Evolutionary conservation across 495 filamentous ascomycete genomes (phyloP).

Genomic region (Penicillium paxilli): DNA sequence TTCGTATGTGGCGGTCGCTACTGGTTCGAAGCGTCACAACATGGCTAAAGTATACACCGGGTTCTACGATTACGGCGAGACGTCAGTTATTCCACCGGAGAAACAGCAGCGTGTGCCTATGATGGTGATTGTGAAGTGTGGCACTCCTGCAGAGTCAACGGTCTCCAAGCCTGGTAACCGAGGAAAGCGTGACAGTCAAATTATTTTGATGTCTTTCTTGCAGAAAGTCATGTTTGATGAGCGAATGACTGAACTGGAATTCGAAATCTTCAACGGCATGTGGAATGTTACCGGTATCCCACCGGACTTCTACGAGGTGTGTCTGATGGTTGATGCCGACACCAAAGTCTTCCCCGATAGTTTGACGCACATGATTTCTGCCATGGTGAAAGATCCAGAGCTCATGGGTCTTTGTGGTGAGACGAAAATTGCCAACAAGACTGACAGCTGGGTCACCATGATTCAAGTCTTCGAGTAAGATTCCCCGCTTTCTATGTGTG

Average conservation of each 20-base stretch:
- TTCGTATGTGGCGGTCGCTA: conserved; percentile 96
- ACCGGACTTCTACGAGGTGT: conserved; percentile 94
- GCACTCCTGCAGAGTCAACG: conserved; percentile 80
- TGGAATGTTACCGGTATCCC: conserved; percentile 98
- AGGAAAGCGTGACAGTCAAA: conserved; percentile 97
- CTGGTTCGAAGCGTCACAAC: conserved; percentile 95
- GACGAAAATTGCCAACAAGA: conserved; percentile 99
- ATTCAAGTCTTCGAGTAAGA: conserved; percentile 98
- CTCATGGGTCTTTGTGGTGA: conserved; percentile 99
- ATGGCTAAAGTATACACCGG: conserved; percentile 98
- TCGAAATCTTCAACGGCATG: conserved; percentile 98
- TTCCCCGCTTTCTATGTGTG: conserved; percentile 3
- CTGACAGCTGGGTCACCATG: conserved; percentile 89
- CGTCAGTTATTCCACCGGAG: conserved; percentile 73
- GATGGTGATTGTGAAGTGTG: conserved; percentile 96
- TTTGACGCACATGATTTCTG: conserved; percentile 96
- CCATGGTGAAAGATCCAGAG: conserved; percentile 98
- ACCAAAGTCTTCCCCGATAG: conserved; percentile 99
- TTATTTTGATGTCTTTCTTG: conserved; percentile 98
- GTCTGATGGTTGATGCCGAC: conserved; percentile 99
- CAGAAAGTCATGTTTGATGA: conserved; percentile 99
- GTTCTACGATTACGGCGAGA: conserved; percentile 93
- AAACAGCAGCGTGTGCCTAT: conserved; percentile 99
- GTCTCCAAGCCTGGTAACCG: conserved; percentile 91
- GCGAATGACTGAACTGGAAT: conserved; percentile 99